phyloP scores from a whole-genome alignment of 2,329 filamentous ascomycete genomes.

The Neopestalotiopsis rosae region DNA sequence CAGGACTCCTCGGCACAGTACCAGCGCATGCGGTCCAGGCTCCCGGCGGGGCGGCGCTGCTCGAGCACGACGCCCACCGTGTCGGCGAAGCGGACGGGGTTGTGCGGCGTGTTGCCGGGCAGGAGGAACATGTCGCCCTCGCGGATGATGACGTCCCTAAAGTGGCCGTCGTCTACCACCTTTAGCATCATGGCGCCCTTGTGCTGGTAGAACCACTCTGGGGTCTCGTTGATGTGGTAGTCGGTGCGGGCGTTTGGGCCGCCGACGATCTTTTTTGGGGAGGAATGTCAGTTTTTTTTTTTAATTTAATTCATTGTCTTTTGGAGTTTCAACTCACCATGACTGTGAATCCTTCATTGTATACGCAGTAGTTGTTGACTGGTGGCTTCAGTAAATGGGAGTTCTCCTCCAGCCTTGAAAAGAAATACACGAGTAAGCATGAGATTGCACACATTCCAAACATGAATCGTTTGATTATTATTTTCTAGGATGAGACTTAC shows the following conservation, averaged over 20 bases:
- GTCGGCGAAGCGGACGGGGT: conserved; percentile 89
- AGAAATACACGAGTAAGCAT: conserved; percentile 7
- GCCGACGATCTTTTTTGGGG: conserved; percentile 73
- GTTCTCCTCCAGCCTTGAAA: conserved; percentile 82
- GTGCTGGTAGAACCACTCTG: conserved; percentile 99
- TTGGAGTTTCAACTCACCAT: conserved; percentile 60
- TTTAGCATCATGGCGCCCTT: conserved; percentile 92
- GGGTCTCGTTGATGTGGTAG: conserved; percentile 96
- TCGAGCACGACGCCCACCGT: conserved; percentile 95
- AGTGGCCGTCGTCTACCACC: conserved; percentile 75
- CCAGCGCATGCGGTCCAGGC: conserved; percentile 84
- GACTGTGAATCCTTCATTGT: conserved; percentile 81
- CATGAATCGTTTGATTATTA: background rate
- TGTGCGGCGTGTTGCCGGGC: conserved; percentile 93
- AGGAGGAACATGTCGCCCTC: conserved; percentile 95
- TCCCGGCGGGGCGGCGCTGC: conserved; percentile 74
- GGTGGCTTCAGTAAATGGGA: conserved; percentile 91
- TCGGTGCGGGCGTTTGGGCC: conserved; percentile 95
- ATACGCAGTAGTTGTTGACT: conserved; percentile 97
- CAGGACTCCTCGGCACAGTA: conserved; percentile 76
- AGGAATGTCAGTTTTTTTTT: conserved; percentile 11
- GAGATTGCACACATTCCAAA: background rate
- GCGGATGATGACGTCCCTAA: conserved; percentile 85
- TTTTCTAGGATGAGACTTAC: conserved; percentile 36
- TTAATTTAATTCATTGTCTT: background rate